Evolutionary conservation across 2,329 filamentous ascomycete genomes (phyloP).

Genomic region (Fusarium incarnatum): DNA sequence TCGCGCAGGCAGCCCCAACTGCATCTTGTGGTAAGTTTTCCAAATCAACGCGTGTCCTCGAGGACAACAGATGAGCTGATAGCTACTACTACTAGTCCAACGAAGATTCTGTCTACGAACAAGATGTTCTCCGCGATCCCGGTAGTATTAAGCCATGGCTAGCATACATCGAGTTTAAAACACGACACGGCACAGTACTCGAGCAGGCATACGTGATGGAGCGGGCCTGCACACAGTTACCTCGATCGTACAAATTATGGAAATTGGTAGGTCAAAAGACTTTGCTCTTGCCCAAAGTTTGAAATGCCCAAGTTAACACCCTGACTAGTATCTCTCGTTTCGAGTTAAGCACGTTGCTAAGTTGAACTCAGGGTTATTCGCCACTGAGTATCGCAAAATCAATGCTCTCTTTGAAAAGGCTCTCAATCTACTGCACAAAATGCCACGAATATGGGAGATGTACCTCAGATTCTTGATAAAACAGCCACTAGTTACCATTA

Average conservation of each 20-base stretch:
- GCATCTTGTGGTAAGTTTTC: slow-evolving; percentile 60
- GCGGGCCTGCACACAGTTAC: slow-evolving; percentile 87
- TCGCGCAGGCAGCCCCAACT: slow-evolving; percentile 60
- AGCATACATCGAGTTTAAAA: slow-evolving; percentile 91
- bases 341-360: slow-evolving; percentile 83
- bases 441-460: slow-evolving; percentile 98
- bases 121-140: slow-evolving; percentile 88
- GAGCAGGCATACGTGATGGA: slow-evolving; percentile 92
- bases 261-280: slow-evolving; percentile 73
- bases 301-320: not conserved
- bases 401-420: slow-evolving; percentile 95
- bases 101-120: slow-evolving; percentile 95
- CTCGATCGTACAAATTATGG: slow-evolving; percentile 98
- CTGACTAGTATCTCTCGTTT: slow-evolving; percentile 80
- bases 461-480: slow-evolving; percentile 90
- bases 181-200: slow-evolving; percentile 82
- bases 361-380: slow-evolving; percentile 84
- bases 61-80: slow-evolving; percentile 43
- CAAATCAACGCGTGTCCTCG: not conserved
- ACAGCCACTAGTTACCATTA: slow-evolving; percentile 91
- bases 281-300: not conserved
- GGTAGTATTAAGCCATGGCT: slow-evolving; percentile 94
- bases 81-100: slow-evolving; percentile 67
- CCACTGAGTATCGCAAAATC: slow-evolving; percentile 88
- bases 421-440: slow-evolving; percentile 94